Evolutionary conservation across 1,284 basidiomycete species (phyloP).

Genomic region (Malassezia furfur): DNA sequence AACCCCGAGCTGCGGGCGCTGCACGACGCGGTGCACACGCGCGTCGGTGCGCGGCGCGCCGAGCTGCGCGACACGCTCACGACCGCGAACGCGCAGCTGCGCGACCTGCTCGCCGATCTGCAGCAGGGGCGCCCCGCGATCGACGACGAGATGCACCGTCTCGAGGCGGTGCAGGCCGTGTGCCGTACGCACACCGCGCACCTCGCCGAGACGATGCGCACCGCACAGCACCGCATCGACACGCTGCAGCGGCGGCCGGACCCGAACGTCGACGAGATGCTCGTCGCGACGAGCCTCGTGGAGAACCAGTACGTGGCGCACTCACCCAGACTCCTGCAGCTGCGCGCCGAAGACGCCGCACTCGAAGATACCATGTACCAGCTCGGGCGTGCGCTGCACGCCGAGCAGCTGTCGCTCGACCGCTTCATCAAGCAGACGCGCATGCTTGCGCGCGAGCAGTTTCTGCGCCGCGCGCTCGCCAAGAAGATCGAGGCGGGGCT

Average conservation of each 20-base stretch:
- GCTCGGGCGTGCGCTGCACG: conserved; percentile 81
- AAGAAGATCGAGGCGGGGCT: conserved; percentile 40
- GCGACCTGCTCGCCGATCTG: conserved; percentile 70
- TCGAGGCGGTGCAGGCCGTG: conserved; percentile 87
- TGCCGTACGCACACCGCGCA: conserved; percentile 68
- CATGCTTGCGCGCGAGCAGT: conserved; percentile 42
- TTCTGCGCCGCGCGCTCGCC: conserved; percentile 39
- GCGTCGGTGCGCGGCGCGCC: conserved; percentile 62
- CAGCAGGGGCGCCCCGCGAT: conserved; percentile 82
- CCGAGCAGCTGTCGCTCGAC: conserved; percentile 54
- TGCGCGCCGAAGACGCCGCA: conserved; percentile 95
- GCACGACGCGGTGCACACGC: conserved; percentile 69
- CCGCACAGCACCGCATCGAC: conserved; percentile 60
- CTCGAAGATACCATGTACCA: conserved; percentile 98
- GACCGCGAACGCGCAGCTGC: conserved; percentile 64
- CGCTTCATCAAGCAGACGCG: conserved; percentile 43
- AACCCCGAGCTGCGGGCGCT: conserved; percentile 67
- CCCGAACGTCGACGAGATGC: conserved; percentile 30
- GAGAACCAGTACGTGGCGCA: conserved; percentile 27
- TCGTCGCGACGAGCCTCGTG: conserved; percentile 37
- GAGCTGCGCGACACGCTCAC: conserved; percentile 60
- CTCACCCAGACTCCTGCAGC: conserved; percentile 59
- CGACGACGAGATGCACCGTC: conserved; percentile 84
- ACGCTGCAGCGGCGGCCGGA: conserved; percentile 49
- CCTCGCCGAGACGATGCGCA: conserved; percentile 57